Base-by-base conservation (phyloP, 306 rosid species). In the Mimosa pudica region DNA sequence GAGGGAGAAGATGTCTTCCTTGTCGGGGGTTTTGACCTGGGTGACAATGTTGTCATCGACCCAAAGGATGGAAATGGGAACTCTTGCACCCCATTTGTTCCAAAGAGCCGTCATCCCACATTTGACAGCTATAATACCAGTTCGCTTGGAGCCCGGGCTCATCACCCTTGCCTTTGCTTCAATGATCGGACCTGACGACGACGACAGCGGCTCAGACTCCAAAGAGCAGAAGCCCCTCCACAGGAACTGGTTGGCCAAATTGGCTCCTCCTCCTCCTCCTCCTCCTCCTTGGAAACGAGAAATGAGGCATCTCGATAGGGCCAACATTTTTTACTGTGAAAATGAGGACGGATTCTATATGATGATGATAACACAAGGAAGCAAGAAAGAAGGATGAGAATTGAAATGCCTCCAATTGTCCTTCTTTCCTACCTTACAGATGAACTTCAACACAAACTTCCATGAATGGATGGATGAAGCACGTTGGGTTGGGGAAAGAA, bases 11-110 rank as follows among this genome's bases (percentile, higher is more conserved):
- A 89, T 73, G 0, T 97, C 94, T 79, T 95, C 99, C 80, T 91
- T 93, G 61, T 90, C 93, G 0, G 88, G 87, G 20, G 98, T 95
- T 84, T 95, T 95, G 16, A 95, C 97, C 88, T 91, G 94, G 76
- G 98, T 91, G n/a, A 95, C 98, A 64, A 95, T 88, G 73, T 93
- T 95, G 57, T 95, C 99, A 73, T 95, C 99, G 7, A 95, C 92
- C 98, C 98, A 95, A 35, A 95, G 98, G 12, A 95, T 82, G 4
- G 89, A 78, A 51, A 93, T 85, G 30, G 98, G 98, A 74, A 95
- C 55, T 84, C 98, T 89, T 14, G 92, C 94, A 30, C 99, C 99
- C 99, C 99, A 95, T 83, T 92, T 95, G 83, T 93, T 92, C 99
- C 99, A 95, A 18, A 86, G 90, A 17, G 99, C 99, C 57, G 86